Evolutionary conservation across 441 rosid genomes (phyloP), one percentile per base, ranked within the genome.

Genomic region (Syzygium malaccense): DNA sequence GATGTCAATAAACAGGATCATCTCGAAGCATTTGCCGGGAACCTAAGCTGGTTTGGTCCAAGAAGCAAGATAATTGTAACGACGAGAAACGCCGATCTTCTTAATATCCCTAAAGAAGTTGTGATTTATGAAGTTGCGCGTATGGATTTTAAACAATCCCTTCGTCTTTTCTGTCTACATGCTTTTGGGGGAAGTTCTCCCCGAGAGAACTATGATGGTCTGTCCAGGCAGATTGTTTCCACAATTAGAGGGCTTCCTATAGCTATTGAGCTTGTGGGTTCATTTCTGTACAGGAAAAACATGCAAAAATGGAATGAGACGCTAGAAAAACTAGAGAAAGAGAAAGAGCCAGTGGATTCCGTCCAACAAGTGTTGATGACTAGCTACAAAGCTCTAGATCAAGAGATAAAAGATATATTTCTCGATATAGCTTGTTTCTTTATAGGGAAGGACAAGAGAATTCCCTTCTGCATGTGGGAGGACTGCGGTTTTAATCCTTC

Each of bases 361-460:
- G 55, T 88, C 57, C 54, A 62, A 23, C n/a, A n/a, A 17, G 58
- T 28, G 80, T 53, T 88, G 28, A 49, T 11, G 79, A 84, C 83
- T 25, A 80, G 89, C n/a, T 88, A 80, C 20, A 62, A 88, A 45
- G 86, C 45, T 5, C 37, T 88, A n/a, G 89, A 58, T 14, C n/a
- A 45, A 6, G 17, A 53, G 80, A 51, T 48, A 25, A 58, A 88
- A 56, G 58, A 88, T 20, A 62, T 88, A 48, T 88, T 88, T 83
- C 86, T 88, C 3, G 89, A 88, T 32, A 60, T 88, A 25, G 89
- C 89, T 5, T 88, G 89, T 33, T 83, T 88, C 11, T 56, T 48
- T 20, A n/a, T 58, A 17, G 85, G 85, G 18, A 37, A 19, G 79
- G 58, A n/a, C 20, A 84, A 57, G 54, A 48, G 86, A 25, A n/a